A percentile compares a stretch with the other conserved stretches of the same genome.
phyloP scores from a whole-genome alignment of 352 stramenopile genomes.

The Globisporangium perplexum region DNA sequence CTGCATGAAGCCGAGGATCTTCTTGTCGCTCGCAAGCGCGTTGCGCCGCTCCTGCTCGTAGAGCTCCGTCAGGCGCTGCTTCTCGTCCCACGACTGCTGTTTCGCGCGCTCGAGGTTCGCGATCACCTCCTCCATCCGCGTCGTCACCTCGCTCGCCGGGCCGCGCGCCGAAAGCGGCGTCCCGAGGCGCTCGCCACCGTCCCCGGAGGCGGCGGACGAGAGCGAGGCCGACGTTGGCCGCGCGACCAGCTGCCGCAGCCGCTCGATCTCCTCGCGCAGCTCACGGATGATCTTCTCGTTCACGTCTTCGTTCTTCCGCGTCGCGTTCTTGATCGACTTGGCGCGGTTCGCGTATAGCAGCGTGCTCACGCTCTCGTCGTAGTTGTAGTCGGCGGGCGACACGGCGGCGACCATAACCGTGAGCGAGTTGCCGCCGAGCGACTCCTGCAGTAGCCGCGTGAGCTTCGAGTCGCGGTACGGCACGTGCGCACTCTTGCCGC shows the following conservation, averaged over 20 bases:
- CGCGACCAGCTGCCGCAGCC: slow-evolving; percentile 79
- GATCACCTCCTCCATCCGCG: slow-evolving; percentile 85
- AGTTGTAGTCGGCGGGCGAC: slow-evolving; percentile 89
- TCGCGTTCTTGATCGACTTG: slow-evolving; percentile 90
- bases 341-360: slow-evolving; percentile 92
- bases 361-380: slow-evolving; percentile 91
- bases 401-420: slow-evolving; percentile 95
- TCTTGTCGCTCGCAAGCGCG: slow-evolving; percentile 74
- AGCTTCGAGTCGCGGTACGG: slow-evolving; percentile 92
- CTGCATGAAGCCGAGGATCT: slow-evolving; percentile 86
- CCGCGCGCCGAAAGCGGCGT: neutral
- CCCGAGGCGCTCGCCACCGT: neutral
- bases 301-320: slow-evolving; percentile 87
- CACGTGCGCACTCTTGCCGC: slow-evolving; percentile 53
- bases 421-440: slow-evolving; percentile 86
- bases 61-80: slow-evolving; percentile 72
- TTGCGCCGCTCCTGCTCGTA: slow-evolving; percentile 88
- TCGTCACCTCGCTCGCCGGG: slow-evolving; percentile 39
- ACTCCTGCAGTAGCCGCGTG: slow-evolving; percentile 86
- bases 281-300: slow-evolving; percentile 91
- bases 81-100: slow-evolving; percentile 89
- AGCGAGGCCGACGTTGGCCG: slow-evolving; percentile 33
- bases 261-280: slow-evolving; percentile 90
- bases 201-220: too few species aligned
- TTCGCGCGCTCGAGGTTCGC: slow-evolving; percentile 84